phyloP scores from a whole-genome alignment of 2,329 filamentous ascomycete species.

The Alternaria gansuensis region DNA sequence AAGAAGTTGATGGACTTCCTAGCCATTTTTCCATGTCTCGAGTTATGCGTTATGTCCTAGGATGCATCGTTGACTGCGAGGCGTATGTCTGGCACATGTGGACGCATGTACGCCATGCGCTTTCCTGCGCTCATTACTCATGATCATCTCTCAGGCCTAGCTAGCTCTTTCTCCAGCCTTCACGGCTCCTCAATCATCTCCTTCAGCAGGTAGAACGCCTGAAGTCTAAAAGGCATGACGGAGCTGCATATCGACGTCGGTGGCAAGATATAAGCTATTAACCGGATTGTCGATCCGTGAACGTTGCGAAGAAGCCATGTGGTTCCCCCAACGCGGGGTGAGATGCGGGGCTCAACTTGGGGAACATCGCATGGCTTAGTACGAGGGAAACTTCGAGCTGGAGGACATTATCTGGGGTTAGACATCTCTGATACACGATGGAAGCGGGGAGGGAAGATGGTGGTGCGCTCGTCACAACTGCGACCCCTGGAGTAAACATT shows the following conservation, averaged over 20 bases:
- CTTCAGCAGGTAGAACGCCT: neutral
- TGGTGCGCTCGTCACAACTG: neutral
- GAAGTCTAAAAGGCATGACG: neutral
- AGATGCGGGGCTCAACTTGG: conserved; percentile 6
- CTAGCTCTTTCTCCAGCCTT: neutral
- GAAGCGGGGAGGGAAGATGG: neutral
- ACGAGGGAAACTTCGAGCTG: fast-evolving
- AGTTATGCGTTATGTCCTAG: neutral
- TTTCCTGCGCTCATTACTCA: neutral
- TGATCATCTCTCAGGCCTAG: neutral
- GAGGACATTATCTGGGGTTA: neutral
- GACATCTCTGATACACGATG: neutral
- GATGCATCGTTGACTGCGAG: neutral
- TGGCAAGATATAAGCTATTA: neutral
- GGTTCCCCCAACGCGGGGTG: conserved; percentile 20
- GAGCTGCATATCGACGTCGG: neutral
- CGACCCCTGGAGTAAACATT: neutral
- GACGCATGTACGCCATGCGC: conserved; percentile 5
- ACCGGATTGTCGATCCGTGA: conserved; percentile 8
- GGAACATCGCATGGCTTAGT: neutral
- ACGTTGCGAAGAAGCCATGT: conserved; percentile 11
- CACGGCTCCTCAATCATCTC: neutral
- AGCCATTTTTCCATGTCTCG: neutral
- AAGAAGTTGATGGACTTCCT: too few species aligned
- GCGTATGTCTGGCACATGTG: neutral